Conservation (phyloP, 164 flowering plant genomes). For the Liquidambar formosana region DNA sequence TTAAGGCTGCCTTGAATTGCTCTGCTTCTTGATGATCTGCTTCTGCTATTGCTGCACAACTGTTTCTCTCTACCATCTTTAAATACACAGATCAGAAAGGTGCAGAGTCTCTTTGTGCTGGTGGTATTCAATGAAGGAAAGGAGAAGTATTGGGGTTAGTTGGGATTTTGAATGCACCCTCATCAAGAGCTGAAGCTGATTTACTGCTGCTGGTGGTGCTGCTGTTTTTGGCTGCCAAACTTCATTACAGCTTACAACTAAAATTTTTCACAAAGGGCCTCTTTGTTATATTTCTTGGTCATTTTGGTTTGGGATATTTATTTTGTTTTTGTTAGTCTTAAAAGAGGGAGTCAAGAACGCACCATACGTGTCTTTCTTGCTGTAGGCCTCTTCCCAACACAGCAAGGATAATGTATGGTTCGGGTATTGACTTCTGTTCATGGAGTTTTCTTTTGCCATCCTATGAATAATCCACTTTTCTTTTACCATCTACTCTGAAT, state of each 20-base stretch:
- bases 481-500: no score
- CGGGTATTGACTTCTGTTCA: constrained; percentile 43
- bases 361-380: constrained; percentile 46
- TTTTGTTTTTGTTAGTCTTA: constrained; percentile 7
- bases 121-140: constrained; percentile 19
- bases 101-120: constrained; percentile 20
- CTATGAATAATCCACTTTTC: constrained; percentile 9
- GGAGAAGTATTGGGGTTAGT: constrained; percentile 26
- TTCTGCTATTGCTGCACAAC: constrained; percentile 13
- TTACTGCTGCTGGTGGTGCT: constrained; percentile 27
- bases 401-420: constrained; percentile 31
- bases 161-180: constrained; percentile 55
- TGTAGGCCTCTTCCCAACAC: background rate
- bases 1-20: constrained; percentile 73
- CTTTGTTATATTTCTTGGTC: background rate
- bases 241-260: constrained; percentile 29
- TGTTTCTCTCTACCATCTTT: constrained; percentile 27
- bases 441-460: background rate
- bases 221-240: constrained; percentile 17
- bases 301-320: background rate
- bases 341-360: constrained; percentile 82
- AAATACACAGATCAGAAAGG: constrained; percentile 34
- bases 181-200: constrained; percentile 46
- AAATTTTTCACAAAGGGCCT: background rate
- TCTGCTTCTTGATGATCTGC: constrained; percentile 29